Evolutionary conservation across 2,329 filamentous ascomycete species (phyloP).

Genomic region (Ophiostoma pallidulum): DNA sequence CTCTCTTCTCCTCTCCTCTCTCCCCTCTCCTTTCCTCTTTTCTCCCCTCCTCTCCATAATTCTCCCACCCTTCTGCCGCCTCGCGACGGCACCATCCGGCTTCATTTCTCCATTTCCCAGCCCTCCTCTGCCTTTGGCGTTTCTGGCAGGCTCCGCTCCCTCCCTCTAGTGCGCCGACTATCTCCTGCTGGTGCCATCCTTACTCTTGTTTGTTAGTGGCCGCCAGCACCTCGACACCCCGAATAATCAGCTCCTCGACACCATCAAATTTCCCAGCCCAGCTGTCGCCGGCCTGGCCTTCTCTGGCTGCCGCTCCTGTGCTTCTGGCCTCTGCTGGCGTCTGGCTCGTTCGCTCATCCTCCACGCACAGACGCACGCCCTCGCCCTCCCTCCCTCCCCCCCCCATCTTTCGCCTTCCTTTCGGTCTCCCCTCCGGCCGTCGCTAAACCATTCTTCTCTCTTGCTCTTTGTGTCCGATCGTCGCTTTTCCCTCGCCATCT

Average conservation of each 20-base stretch:
- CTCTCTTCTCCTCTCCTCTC: too few species aligned
- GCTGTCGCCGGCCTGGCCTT: not conserved
- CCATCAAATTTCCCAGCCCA: conserved; percentile 3
- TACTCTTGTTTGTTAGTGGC: conserved; percentile 8
- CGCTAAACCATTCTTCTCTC: not conserved
- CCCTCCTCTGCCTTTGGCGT: not conserved
- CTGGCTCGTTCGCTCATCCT: not conserved
- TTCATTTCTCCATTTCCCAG: not conserved
- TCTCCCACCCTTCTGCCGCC: not conserved
- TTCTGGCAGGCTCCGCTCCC: not conserved
- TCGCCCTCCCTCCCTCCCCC: not conserved
- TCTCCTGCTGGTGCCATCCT: conserved; percentile 4
- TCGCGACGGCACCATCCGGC: not conserved
- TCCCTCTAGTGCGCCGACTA: not conserved
- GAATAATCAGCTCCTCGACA: conserved; percentile 1
- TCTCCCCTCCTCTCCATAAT: too few species aligned
- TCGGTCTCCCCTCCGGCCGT: not conserved
- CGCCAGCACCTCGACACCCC: conserved; percentile 2
- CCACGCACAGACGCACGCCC: too few species aligned
- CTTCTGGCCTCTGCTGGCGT: not conserved
- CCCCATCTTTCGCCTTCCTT: not conserved
- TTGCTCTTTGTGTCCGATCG: not conserved
- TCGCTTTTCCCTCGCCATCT: conserved; percentile 1
- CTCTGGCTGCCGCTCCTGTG: not conserved
- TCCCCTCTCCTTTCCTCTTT: not conserved